Conservation (phyloP, 169 alveolate species). For the Amoebophrya sp. region DNA sequence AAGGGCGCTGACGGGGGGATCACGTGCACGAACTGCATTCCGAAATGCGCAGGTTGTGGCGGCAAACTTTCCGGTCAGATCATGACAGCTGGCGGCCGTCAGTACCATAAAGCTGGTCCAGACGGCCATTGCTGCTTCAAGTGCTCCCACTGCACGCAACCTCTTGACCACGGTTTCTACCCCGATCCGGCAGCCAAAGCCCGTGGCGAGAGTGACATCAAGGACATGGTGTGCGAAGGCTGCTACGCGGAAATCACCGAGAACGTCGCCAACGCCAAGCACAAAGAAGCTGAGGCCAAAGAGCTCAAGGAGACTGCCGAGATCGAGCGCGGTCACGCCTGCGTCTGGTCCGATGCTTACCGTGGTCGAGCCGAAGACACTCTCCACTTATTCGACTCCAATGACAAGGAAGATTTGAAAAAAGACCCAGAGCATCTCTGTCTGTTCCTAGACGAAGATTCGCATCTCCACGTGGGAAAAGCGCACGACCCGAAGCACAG, state of each 20-base stretch:
- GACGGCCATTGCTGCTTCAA: conserved; percentile 13
- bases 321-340: conserved; percentile 18
- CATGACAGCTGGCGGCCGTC: background rate
- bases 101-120: background rate
- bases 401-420: background rate
- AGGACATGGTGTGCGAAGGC: conserved; percentile 17
- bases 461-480: background rate
- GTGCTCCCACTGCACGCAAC: background rate
- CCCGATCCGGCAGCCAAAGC: background rate
- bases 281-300: background rate
- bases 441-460: background rate
- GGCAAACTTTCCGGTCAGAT: background rate
- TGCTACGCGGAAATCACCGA: conserved; percentile 24
- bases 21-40: conserved; percentile 18
- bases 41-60: conserved; percentile 9
- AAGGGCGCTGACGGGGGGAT: background rate
- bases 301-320: background rate
- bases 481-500: conserved; percentile 9
- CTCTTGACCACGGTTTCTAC: background rate
- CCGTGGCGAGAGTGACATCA: too few species aligned
- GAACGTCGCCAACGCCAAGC: conserved; percentile 23
- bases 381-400: background rate
- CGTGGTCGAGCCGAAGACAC: conserved; percentile 1
- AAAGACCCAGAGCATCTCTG: background rate
- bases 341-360: background rate